These are phyloP conservation scores for Aspergillus sclerotiicarbonarius DNA, from an alignment of 495 filamentous ascomycete species.

Conservation along the genomic window DNA sequence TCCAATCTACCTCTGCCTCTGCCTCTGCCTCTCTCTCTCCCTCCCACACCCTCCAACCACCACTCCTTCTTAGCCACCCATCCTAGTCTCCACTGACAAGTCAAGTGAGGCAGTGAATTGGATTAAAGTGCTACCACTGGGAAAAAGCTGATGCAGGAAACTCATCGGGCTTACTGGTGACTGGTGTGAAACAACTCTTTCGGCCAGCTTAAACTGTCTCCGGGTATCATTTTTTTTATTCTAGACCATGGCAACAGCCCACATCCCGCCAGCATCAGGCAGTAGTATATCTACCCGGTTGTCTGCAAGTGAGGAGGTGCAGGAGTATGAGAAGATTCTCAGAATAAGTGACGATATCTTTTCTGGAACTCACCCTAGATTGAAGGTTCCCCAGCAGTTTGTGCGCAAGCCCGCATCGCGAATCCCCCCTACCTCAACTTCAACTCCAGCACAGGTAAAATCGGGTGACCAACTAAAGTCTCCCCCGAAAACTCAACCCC, in stretches of 20 bases:
- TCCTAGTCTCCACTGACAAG: background rate
- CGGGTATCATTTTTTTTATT: slow-evolving; percentile 3
- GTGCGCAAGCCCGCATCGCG: slow-evolving; percentile 48
- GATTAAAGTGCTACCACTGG: background rate
- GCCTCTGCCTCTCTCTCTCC: background rate
- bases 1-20: background rate
- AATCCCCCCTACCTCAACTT: slow-evolving; percentile 25
- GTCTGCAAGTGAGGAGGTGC: slow-evolving; percentile 33
- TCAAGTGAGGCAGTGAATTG: slow-evolving; percentile 2
- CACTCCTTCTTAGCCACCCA: background rate
- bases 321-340: slow-evolving; percentile 71
- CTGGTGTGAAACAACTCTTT: background rate
- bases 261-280: slow-evolving; percentile 29
- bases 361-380: slow-evolving; percentile 68
- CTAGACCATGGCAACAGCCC: slow-evolving; percentile 40
- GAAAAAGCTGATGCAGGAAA: background rate
- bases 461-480: slow-evolving; percentile 23
- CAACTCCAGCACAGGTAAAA: slow-evolving; percentile 23
- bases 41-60: background rate
- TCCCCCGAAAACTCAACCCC: slow-evolving; percentile 31
- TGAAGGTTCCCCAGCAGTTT: slow-evolving; percentile 63
- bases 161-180: background rate
- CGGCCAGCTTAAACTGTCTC: background rate
- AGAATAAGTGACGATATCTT: slow-evolving; percentile 73
- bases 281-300: slow-evolving; percentile 30